phyloP scores from a whole-genome alignment of 495 filamentous ascomycete species.

The Neurospora intermedia region DNA sequence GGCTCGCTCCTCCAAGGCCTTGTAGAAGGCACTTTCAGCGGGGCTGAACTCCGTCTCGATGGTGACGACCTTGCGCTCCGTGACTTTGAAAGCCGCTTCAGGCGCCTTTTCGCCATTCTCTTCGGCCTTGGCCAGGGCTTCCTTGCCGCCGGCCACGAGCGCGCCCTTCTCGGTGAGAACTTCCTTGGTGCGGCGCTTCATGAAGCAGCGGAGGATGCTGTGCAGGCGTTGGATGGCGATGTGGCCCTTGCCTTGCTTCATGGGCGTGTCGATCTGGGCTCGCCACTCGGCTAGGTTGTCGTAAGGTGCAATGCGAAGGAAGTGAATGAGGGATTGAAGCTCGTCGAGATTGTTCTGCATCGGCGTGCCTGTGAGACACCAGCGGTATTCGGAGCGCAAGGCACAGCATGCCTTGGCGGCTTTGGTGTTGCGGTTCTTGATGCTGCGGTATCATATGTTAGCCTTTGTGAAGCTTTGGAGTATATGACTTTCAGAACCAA shows the following conservation, averaged over 20 bases:
- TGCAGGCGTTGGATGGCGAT: constrained; percentile 85
- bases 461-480: not conserved
- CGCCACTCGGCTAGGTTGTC: constrained; percentile 75
- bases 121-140: constrained; percentile 33
- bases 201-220: constrained; percentile 74
- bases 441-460: constrained; percentile 49
- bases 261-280: constrained; percentile 71
- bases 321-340: constrained; percentile 83
- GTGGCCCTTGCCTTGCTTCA: constrained; percentile 76
- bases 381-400: constrained; percentile 72
- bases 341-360: constrained; percentile 99
- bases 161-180: constrained; percentile 76
- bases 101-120: constrained; percentile 32
- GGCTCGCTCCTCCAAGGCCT: constrained; percentile 70
- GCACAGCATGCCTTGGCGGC: constrained; percentile 79
- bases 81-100: constrained; percentile 67
- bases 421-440: constrained; percentile 97
- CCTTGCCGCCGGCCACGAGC: constrained; percentile 57
- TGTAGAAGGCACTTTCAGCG: constrained; percentile 75
- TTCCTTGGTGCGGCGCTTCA: constrained; percentile 95
- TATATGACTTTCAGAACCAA: not conserved
- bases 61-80: constrained; percentile 74
- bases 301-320: constrained; percentile 86
- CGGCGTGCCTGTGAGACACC: constrained; percentile 92
- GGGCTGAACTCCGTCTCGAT: constrained; percentile 69